A percentile compares a stretch with the other conserved stretches of the same genome.
phyloP scores from a whole-genome alignment of 1,284 basidiomycete genomes.

The Pyrrhoderma noxium region DNA sequence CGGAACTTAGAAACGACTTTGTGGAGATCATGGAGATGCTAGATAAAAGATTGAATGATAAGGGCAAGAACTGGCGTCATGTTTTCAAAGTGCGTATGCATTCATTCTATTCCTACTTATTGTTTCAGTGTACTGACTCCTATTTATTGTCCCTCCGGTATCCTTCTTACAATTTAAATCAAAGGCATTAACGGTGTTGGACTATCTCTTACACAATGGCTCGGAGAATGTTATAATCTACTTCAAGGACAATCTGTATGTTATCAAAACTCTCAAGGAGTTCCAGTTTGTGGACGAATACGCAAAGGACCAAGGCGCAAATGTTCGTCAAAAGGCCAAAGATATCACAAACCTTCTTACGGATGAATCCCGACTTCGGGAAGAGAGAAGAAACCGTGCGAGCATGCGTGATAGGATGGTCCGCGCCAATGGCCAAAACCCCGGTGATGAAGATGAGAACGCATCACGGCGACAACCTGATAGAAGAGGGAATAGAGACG shows the following conservation, averaged over 20 bases:
- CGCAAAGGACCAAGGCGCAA: slow-evolving; percentile 95
- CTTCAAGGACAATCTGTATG: slow-evolving; percentile 95
- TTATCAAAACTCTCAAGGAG: slow-evolving; percentile 98
- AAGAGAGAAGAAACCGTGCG: slow-evolving; percentile 80
- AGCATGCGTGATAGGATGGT: slow-evolving; percentile 95
- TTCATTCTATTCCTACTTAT: not conserved
- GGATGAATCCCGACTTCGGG: slow-evolving; percentile 81
- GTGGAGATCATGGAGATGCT: slow-evolving; percentile 99
- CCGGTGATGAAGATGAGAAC: slow-evolving; percentile 49
- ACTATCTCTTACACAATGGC: slow-evolving; percentile 95
- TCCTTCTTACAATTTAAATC: slow-evolving; percentile 5
- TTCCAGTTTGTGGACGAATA: slow-evolving; percentile 97
- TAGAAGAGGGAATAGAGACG: slow-evolving; percentile 36
- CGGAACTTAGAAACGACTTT: slow-evolving; percentile 77
- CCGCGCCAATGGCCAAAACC: slow-evolving; percentile 38
- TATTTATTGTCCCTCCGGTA: not conserved
- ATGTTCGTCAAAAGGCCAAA: slow-evolving; percentile 98
- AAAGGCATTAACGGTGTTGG: slow-evolving; percentile 91
- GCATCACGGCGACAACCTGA: slow-evolving; percentile 35
- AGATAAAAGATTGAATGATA: slow-evolving; percentile 98
- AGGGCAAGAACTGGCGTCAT: slow-evolving; percentile 99
- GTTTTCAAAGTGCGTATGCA: slow-evolving; percentile 83
- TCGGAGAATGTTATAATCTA: slow-evolving; percentile 99
- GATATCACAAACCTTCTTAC: slow-evolving; percentile 96
- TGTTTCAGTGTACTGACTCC: slow-evolving; percentile 1